These are phyloP conservation scores for Entomortierella beljakovae DNA, from an alignment of 192 early-diverging fungal species.

Conservation along the genomic window DNA sequence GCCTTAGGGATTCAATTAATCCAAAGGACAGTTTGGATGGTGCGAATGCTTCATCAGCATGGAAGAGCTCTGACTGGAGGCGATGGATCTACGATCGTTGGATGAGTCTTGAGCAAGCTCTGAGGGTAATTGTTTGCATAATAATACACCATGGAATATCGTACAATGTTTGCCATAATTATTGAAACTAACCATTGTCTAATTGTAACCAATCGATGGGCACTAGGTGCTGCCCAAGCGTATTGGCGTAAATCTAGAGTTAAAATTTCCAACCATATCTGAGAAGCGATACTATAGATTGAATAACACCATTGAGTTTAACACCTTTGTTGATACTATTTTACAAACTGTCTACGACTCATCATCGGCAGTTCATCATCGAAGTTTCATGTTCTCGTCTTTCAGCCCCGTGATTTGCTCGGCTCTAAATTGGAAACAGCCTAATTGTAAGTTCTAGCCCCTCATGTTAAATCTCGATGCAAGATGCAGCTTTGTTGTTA, in stretches of 20 bases:
- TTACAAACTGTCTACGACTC: slow-evolving; percentile 89
- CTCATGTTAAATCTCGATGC: neutral
- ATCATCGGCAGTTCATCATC: slow-evolving; percentile 55
- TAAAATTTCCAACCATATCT: slow-evolving; percentile 85
- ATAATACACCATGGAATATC: neutral
- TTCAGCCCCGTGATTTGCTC: slow-evolving; percentile 94
- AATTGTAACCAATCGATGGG: neutral
- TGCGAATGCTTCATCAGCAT: slow-evolving; percentile 6
- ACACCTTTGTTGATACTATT: slow-evolving; percentile 89
- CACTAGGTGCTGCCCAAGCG: slow-evolving; percentile 69
- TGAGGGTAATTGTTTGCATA: slow-evolving; percentile 64
- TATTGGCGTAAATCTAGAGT: slow-evolving; percentile 88
- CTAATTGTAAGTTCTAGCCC: slow-evolving; percentile 80
- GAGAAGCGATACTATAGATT: slow-evolving; percentile 66
- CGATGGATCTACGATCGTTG: slow-evolving; percentile 51
- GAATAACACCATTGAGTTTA: slow-evolving; percentile 75
- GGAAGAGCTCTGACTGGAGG: slow-evolving; percentile 35
- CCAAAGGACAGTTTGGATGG: slow-evolving; percentile 15
- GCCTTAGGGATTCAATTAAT: slow-evolving; percentile 27
- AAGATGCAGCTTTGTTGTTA: neutral
- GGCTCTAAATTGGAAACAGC: slow-evolving; percentile 99
- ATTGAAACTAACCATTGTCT: neutral
- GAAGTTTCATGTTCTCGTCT: slow-evolving; percentile 82
- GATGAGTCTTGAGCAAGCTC: slow-evolving; percentile 75
- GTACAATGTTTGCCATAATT: neutral